Percentiles rank a stretch among this genome's conserved stretches.
Evolutionary conservation across 345 rosid genomes (phyloP).

Genomic region (Tarenaya hassleriana): DNA sequence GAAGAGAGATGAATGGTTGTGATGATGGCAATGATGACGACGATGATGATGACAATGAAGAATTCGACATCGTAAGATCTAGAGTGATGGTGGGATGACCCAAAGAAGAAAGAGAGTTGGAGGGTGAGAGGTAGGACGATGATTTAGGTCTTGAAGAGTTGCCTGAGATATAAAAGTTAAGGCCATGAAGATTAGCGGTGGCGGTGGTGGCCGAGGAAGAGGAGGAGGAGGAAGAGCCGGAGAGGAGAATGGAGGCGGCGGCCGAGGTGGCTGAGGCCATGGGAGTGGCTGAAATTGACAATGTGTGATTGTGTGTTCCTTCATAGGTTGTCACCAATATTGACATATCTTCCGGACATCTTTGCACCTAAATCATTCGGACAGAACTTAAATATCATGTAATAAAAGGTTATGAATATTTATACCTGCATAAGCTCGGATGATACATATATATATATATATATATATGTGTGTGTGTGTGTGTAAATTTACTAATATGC

Average conservation of each 20-base stretch:
- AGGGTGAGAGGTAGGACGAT: slow-evolving; percentile 43
- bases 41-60: slow-evolving; percentile 32
- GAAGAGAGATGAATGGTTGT: slow-evolving; percentile 23
- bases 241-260: slow-evolving; percentile 77
- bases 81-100: slow-evolving; percentile 76
- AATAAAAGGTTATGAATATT: background rate
- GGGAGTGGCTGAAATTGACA: slow-evolving; percentile 79
- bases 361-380: slow-evolving; percentile 92
- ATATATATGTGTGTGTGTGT: no score
- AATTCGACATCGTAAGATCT: slow-evolving; percentile 56
- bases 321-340: slow-evolving; percentile 72
- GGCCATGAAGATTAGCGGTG: slow-evolving; percentile 42
- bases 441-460: background rate
- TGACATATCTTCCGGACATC: slow-evolving; percentile 79
- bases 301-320: no score
- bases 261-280: slow-evolving; percentile 96
- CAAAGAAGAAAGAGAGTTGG: slow-evolving; percentile 33
- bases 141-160: slow-evolving; percentile 39
- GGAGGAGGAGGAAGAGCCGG: slow-evolving; percentile 51
- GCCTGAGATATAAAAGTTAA: slow-evolving; percentile 44
- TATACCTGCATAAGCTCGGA: no score
- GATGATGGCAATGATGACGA: slow-evolving; percentile 25
- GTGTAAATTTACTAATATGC: no score
- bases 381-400: no score
- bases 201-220: slow-evolving; percentile 21